These are phyloP conservation scores for Chondrus crispus DNA, from an alignment of 23 red algal species.

Conservation along the genomic window DNA sequence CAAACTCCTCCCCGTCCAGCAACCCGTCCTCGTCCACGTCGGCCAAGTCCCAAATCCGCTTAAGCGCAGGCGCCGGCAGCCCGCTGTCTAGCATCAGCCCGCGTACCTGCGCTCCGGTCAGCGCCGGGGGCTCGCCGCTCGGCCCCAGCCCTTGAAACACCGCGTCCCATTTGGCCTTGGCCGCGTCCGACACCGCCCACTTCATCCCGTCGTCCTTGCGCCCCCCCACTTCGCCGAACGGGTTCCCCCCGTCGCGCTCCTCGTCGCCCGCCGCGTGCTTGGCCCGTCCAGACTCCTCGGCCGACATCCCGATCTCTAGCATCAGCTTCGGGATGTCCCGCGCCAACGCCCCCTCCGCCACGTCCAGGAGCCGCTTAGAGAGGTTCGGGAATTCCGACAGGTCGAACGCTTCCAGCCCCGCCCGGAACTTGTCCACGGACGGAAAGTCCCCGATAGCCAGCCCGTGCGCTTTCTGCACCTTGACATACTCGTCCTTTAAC, in stretches of 20 bases:
- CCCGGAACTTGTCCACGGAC: conserved; percentile 50
- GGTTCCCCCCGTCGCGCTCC: conserved; percentile 55
- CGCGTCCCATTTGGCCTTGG: conserved; percentile 72
- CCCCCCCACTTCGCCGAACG: conserved; percentile 40
- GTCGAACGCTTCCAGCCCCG: conserved; percentile 49
- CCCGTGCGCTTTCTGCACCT: conserved; percentile 58
- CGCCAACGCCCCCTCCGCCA: conserved; percentile 53
- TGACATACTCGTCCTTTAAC: conserved; percentile 59
- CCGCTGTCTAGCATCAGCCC: conserved; percentile 63
- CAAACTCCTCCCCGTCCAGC: conserved; percentile 93
- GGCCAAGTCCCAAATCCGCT: conserved; percentile 77
- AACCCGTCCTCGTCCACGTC: conserved; percentile 76
- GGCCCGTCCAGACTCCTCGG: conserved; percentile 37
- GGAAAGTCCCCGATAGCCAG: conserved; percentile 80
- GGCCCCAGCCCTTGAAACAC: conserved; percentile 50
- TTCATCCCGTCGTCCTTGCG: background rate
- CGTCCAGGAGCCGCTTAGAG: conserved; percentile 52
- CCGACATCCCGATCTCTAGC: conserved; percentile 26
- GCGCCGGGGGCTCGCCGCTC: conserved; percentile 12
- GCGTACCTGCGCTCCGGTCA: conserved; percentile 45
- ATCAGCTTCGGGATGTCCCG: conserved; percentile 66
- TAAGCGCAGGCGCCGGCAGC: conserved; percentile 47
- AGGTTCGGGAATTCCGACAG: conserved; percentile 63
- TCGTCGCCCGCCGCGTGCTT: conserved; percentile 30
- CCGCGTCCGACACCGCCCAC: conserved; percentile 41